phyloP scores from a whole-genome alignment of 2,329 filamentous ascomycete genomes.

The Aureobasidium lini region DNA sequence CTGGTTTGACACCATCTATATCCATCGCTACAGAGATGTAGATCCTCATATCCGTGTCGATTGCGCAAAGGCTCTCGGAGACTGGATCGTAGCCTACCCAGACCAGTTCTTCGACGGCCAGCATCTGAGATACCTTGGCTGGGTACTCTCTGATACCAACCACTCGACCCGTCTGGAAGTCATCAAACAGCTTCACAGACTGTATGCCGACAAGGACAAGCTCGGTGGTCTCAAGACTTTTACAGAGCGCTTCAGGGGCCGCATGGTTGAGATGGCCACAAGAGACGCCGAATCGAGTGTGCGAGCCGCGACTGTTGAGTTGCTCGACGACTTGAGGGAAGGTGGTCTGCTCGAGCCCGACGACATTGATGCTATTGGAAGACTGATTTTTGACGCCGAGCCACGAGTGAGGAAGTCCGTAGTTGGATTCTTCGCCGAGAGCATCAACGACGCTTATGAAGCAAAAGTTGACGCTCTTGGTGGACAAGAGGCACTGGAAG shows the following conservation, averaged over 20 bases:
- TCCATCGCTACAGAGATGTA: slow-evolving; percentile 91
- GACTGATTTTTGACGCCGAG: slow-evolving; percentile 83
- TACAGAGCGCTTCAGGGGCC: slow-evolving; percentile 80
- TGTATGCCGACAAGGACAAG: slow-evolving; percentile 76
- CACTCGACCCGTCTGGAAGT: slow-evolving; percentile 74
- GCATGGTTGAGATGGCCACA: slow-evolving; percentile 87
- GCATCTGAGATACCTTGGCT: slow-evolving; percentile 89
- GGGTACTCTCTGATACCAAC: slow-evolving; percentile 81
- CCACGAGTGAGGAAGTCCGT: slow-evolving; percentile 79
- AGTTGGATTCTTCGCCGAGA: slow-evolving; percentile 82
- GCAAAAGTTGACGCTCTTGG: slow-evolving; percentile 76
- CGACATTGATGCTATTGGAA: slow-evolving; percentile 82
- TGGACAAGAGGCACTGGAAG: slow-evolving; percentile 68
- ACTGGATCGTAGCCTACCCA: slow-evolving; percentile 80
- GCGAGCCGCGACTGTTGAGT: slow-evolving; percentile 69
- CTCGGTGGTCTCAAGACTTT: slow-evolving; percentile 74
- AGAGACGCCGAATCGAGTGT: slow-evolving; percentile 76
- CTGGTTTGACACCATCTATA: slow-evolving; percentile 86
- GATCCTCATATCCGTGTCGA: slow-evolving; percentile 84
- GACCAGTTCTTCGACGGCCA: slow-evolving; percentile 84
- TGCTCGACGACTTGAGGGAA: slow-evolving; percentile 74
- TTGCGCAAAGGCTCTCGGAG: slow-evolving; percentile 76
- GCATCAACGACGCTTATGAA: slow-evolving; percentile 74
- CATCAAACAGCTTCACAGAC: slow-evolving; percentile 68
- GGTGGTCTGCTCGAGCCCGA: slow-evolving; percentile 82